phyloP scores from a whole-genome alignment of 345 rosid genomes.

The Salix koriyanagi region DNA sequence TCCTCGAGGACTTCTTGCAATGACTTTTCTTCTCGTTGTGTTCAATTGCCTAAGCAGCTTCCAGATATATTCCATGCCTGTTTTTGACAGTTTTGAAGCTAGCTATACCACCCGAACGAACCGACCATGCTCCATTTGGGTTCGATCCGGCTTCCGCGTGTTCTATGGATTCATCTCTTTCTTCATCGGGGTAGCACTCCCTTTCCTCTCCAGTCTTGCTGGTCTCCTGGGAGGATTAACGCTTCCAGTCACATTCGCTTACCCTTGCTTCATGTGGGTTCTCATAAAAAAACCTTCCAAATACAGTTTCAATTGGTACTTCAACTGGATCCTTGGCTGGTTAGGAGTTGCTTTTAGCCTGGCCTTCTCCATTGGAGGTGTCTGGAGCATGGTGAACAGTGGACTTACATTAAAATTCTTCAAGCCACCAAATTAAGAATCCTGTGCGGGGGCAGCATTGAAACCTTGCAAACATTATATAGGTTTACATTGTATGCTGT shows the following conservation, averaged over 20 bases:
- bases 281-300: slow-evolving; percentile 73
- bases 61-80: slow-evolving; percentile 97
- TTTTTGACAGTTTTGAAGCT: slow-evolving; percentile 90
- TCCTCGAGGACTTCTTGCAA: slow-evolving; percentile 79
- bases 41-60: slow-evolving; percentile 89
- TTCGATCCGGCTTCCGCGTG: slow-evolving; percentile 87
- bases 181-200: slow-evolving; percentile 92
- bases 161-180: slow-evolving; percentile 74
- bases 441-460: not conserved
- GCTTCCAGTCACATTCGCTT: slow-evolving; percentile 90
- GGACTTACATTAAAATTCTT: slow-evolving; percentile 90
- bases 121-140: slow-evolving; percentile 95
- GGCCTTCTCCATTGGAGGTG: slow-evolving; percentile 89
- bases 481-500: not conserved
- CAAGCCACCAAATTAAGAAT: slow-evolving; percentile 65
- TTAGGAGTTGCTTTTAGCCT: slow-evolving; percentile 81
- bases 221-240: slow-evolving; percentile 93
- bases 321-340: slow-evolving; percentile 95
- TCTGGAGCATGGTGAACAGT: slow-evolving; percentile 81
- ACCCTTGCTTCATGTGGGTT: slow-evolving; percentile 99
- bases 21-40: slow-evolving; percentile 83
- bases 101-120: slow-evolving; percentile 93
- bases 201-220: slow-evolving; percentile 84
- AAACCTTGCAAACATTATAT: not conserved
- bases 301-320: slow-evolving; percentile 91